phyloP scores from a whole-genome alignment of 108 stramenopile genomes.

The Nitzschia sp. region DNA sequence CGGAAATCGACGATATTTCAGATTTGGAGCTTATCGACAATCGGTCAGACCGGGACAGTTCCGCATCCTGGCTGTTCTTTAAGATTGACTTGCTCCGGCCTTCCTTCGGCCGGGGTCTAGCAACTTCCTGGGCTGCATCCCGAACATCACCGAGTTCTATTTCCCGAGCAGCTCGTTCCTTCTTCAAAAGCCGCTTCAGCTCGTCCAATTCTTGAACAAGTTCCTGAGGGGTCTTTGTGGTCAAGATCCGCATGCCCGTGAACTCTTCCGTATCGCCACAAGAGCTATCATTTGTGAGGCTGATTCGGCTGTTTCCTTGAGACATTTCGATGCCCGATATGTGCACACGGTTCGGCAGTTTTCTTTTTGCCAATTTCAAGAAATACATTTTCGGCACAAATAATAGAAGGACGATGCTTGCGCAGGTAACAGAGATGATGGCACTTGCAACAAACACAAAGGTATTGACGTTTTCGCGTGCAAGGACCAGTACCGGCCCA shows the following conservation, averaged over 20 bases:
- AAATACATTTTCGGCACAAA: conserved; percentile 26
- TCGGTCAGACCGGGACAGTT: no score
- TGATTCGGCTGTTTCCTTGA: neutral
- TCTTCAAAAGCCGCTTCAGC: conserved; percentile 19
- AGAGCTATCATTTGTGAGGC: neutral
- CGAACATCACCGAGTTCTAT: no score
- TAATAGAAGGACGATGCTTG: conserved; percentile 17
- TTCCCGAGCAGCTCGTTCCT: neutral
- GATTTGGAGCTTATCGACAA: no score
- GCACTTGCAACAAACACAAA: conserved; percentile 23
- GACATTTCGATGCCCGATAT: conserved; percentile 10
- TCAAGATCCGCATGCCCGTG: conserved; percentile 28
- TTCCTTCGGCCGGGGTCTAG: no score
- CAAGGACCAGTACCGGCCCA: conserved; percentile 29
- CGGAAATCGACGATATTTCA: no score
- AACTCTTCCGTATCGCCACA: neutral
- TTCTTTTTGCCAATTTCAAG: neutral
- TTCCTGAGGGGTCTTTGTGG: conserved; percentile 32
- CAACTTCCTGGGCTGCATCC: no score
- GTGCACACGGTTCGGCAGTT: neutral
- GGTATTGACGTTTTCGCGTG: conserved; percentile 27
- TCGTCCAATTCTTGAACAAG: conserved; percentile 11
- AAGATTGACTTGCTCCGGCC: no score
- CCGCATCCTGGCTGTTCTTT: no score
- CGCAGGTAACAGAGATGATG: conserved; percentile 26